Base-by-base conservation (phyloP, 257 asterid species). In the Echites panduratus region DNA sequence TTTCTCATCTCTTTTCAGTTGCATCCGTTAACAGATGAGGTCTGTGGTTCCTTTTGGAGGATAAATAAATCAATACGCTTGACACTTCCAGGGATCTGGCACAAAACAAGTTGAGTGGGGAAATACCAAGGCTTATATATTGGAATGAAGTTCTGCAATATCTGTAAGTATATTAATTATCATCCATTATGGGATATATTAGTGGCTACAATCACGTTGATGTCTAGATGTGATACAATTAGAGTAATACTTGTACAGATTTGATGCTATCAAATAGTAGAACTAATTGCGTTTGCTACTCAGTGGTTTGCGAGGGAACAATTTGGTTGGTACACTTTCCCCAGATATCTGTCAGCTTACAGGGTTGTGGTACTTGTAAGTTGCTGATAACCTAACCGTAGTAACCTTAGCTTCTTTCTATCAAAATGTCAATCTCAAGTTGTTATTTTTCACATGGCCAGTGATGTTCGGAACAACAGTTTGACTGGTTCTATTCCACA, bases 61-160 rank as follows among this genome's bases (percentile, higher is more conserved):
- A 62, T 20, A 43, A 29, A 66, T 59, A 45, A 24, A 40, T 45
- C 9, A 43, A 56, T 61, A 7, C 64, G 16, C 11, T 70, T 24
- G n/a, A 35, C 70, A 38, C 63, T 43, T 29, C 70, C 68, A 95
- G 99, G 77, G 99, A 95, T 77, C 84, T 95, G 70, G 99, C 99
- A 45, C 98, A 90, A 74, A 95, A 95, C 75, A 87, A 78, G 85
- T 73, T 95, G 75, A 90, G 90, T 70, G 98, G 98, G 45, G 98
- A 95, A 87, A 95, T 95, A 59, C 99, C 99, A 9, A 84, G 99
- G 78, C 89, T 92, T 8, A 72, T 95, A 62, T 95, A 92, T 41
- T 95, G 99, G 99, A 95, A 92, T 50, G 99, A 95, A 87, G 96
- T 95, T 77, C 83, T 95, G 54, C 98, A 90, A 69, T 95, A 89